Evolutionary conservation across 2,329 filamentous ascomycete genomes (phyloP).

Genomic region (Trichophyton equinum): DNA sequence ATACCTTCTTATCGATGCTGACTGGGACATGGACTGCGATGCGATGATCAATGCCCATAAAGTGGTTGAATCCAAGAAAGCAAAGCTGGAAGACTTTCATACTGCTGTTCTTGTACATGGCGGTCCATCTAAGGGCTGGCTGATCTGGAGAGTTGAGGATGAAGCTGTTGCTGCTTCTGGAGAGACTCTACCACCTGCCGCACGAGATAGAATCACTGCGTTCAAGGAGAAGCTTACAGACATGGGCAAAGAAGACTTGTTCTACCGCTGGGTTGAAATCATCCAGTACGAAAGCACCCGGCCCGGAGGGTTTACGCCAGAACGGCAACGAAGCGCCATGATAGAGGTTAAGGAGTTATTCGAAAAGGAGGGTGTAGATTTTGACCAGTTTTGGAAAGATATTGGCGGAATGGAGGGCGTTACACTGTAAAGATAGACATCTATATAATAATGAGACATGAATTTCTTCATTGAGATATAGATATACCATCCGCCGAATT

Average conservation of each 20-base stretch:
- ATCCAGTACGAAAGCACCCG: slow-evolving; percentile 74
- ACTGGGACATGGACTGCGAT: slow-evolving; percentile 80
- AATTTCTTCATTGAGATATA: not conserved
- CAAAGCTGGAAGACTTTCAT: slow-evolving; percentile 54
- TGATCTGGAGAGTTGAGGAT: slow-evolving; percentile 49
- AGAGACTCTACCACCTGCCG: slow-evolving; percentile 14
- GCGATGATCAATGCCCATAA: slow-evolving; percentile 63
- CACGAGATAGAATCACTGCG: slow-evolving; percentile 56
- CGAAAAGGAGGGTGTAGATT: slow-evolving; percentile 61
- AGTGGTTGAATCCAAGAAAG: slow-evolving; percentile 46
- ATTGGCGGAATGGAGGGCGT: slow-evolving; percentile 50
- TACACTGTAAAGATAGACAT: slow-evolving; percentile 30
- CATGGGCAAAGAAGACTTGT: slow-evolving; percentile 75
- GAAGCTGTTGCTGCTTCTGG: slow-evolving; percentile 33
- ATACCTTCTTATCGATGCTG: slow-evolving; percentile 69
- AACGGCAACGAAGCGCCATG: slow-evolving; percentile 60
- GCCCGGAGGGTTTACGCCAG: slow-evolving; percentile 64
- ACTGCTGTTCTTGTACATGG: slow-evolving; percentile 55
- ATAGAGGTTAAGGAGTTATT: slow-evolving; percentile 66
- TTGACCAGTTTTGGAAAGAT: slow-evolving; percentile 65
- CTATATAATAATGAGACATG: not conserved
- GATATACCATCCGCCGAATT: not conserved
- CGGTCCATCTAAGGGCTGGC: slow-evolving; percentile 57
- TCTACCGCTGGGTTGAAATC: slow-evolving; percentile 86
- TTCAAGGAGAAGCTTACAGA: slow-evolving; percentile 65